These are phyloP conservation scores for Pseudogymnoascus sp. DNA, from an alignment of 2,329 filamentous ascomycete genomes.

Conservation along the genomic window DNA sequence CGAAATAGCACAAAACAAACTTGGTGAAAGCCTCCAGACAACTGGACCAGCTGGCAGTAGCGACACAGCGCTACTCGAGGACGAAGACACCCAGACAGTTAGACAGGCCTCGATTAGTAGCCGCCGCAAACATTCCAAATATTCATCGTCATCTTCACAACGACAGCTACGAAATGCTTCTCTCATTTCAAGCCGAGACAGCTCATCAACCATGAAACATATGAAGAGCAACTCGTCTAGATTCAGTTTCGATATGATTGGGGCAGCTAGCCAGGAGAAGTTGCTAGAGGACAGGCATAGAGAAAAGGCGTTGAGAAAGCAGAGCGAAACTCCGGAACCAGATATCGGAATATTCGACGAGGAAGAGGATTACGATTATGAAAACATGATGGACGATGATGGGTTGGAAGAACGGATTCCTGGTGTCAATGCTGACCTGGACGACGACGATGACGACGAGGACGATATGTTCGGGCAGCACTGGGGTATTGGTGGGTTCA, in stretches of 20 bases:
- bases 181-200: constrained; percentile 36
- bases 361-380: constrained; percentile 52
- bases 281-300: constrained; percentile 65
- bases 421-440: constrained; percentile 41
- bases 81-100: constrained; percentile 12
- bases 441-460: constrained; percentile 29
- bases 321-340: constrained; percentile 32
- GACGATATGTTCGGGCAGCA: constrained; percentile 38
- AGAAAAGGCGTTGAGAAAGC: constrained; percentile 55
- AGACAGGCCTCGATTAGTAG: constrained; percentile 10
- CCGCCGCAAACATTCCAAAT: constrained; percentile 21
- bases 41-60: neutral
- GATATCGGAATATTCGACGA: constrained; percentile 34
- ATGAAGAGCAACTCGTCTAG: constrained; percentile 71
- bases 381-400: constrained; percentile 57
- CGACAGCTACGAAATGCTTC: constrained; percentile 33
- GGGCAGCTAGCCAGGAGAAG: constrained; percentile 58
- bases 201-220: constrained; percentile 43
- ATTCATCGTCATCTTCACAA: constrained; percentile 26
- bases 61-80: neutral
- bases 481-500: constrained; percentile 20
- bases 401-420: constrained; percentile 60
- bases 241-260: constrained; percentile 76
- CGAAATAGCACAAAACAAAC: constrained; percentile 16
- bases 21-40: constrained; percentile 11